Base-by-base conservation (phyloP, 108 stramenopile species). In the Skeletonema grethae region DNA sequence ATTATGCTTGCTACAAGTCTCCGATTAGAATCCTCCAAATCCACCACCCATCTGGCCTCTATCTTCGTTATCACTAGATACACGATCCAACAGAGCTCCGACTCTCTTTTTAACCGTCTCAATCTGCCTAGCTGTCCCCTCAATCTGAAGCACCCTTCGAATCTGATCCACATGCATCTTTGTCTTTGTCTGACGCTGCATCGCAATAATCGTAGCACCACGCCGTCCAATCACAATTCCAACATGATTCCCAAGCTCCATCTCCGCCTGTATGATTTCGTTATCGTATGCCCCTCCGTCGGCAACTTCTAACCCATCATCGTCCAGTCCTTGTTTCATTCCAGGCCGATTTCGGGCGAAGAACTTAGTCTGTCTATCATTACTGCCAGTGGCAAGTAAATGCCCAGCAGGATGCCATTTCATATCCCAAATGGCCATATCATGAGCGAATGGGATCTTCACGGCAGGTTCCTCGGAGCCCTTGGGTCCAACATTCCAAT, bases 361-460 rank as follows among this genome's bases (percentile, higher is more conserved):
- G 76, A 97, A 96, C 78, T 97, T 97, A 56, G 90, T 89, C 63
- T 91, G 94, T 45, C 93, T 82, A 81, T 98, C 98, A 77, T 97
- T 95, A 55, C 84, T 82, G 18, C 89, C 97, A 10, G 94, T 94
- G 1, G 97, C 96, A 28, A 99, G 69, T 69, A 94, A 77, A 72
- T 97, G 96, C 7, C 98, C 98, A 7, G 91, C 86, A 4, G 98
- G 98, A 82, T 97, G 97, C 97, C 97, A 99, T 72, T 90, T 89
- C 84, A 97, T 76, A 79, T 95, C 94, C 97, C 97, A 97, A 69
- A 99, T 92, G 24, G 98, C 94, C 88, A 94, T 93, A 46, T 98
- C 97, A 81, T 98, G 98, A 16, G 98, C 98, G 72, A 77, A 93
- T 9, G 88, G 95, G 20, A 95, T 84, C 50, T 82, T 85, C 15